phyloP scores from a whole-genome alignment of 202 grass and related monocot species.

The Tripidium arundinaceum region DNA sequence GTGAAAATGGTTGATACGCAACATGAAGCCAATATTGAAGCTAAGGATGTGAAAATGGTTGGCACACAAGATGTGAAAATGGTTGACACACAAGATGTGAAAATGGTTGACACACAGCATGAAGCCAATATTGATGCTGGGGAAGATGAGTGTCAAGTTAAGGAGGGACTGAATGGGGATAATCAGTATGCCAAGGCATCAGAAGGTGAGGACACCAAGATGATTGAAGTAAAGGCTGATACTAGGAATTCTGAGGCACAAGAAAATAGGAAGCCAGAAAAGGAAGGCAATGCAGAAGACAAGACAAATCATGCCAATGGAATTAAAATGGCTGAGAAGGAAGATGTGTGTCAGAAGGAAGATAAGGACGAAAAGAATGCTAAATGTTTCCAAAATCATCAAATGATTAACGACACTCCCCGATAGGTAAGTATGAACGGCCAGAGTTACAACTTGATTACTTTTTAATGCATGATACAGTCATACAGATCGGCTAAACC shows the following conservation, averaged over 20 bases:
- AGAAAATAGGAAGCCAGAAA: background rate
- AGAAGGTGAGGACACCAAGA: constrained; percentile 24
- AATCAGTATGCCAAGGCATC: background rate
- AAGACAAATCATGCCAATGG: background rate
- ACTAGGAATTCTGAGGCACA: background rate
- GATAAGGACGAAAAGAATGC: background rate
- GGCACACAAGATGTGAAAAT: background rate
- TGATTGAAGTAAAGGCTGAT: constrained; percentile 29
- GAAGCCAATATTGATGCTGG: background rate
- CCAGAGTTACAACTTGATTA: background rate
- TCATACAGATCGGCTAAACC: background rate
- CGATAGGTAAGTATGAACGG: background rate
- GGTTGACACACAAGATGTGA: too few species aligned
- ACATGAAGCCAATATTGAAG: background rate
- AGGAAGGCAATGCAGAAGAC: background rate
- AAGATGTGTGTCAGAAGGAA: constrained; percentile 3
- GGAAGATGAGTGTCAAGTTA: constrained; percentile 15
- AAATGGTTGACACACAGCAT: background rate
- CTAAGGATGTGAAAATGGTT: background rate
- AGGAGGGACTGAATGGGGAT: background rate
- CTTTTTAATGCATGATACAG: background rate
- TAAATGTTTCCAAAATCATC: background rate
- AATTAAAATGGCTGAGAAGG: background rate
- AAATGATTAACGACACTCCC: background rate
- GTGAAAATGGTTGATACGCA: background rate